Base-by-base conservation (phyloP, 768 basidiomycete genomes). In the Mycena galopus region DNA sequence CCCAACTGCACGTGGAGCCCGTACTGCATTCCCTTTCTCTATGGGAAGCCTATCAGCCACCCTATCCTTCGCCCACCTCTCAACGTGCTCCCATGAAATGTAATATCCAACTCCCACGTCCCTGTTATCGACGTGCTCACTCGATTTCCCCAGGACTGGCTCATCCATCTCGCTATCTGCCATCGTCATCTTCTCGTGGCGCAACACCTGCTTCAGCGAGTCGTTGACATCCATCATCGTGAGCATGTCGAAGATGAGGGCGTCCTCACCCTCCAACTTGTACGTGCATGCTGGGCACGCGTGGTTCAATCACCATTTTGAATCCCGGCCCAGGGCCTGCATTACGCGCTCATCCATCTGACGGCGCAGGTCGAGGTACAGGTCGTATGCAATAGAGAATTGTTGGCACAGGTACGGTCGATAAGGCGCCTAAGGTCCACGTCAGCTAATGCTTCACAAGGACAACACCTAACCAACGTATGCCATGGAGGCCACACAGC, bases 241-340 rank as follows among this genome's bases (percentile, higher is more conserved):
- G 11, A 44, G 42, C 42, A 44, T 44, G 11, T 10, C 9, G 17
- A 44, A 44, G 4, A 44, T 44, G 17, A 44, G 42, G 9, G 55
- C 33, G 1, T 72, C 63, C 47, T 64, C 47, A 4, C 60, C 60
- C 42, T 59, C 51, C 21, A 72, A 42, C 58, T 67, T 67, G 65
- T 67, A 72, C 29, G 59, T 73, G 72, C 72, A 73, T 2, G 67
- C 32, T 16, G 72, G 72, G 32, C 72, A 73, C 2, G 50, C 21
- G 33, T 73, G 27, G 30, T 57, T 59, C 33, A 37, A 7, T 6
- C 14, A 14, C 35, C 35, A 37, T 6, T 6, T 6, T 37, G 35
- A 6, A 37, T 37, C 35, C 6, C 35, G 35, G 14, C 35, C 35
- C 8, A 37, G 35, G 8, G 25, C 14, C 8, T 7, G 35, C 35